A percentile compares a stretch with the other conserved stretches of the same genome.
Evolutionary conservation across 805 yeast species (phyloP).

Genomic region (Lachancea kluyveri): DNA sequence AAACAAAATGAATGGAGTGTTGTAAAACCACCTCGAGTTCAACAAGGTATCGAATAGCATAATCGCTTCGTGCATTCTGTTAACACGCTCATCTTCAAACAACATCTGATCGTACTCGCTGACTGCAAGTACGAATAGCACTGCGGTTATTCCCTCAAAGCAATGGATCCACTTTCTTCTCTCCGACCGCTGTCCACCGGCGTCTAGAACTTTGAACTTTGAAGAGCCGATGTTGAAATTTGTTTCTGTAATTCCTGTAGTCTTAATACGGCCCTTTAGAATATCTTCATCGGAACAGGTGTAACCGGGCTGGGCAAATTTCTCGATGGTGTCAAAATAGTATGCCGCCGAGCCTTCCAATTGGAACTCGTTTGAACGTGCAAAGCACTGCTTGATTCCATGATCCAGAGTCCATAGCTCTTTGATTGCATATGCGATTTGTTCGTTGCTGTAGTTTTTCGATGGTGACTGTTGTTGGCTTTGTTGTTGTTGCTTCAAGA

Average conservation of each 20-base stretch:
- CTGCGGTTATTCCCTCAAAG: conserved; percentile 83
- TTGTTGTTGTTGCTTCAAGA: conserved; percentile 12
- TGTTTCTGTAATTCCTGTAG: conserved; percentile 92
- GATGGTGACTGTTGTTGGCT: conserved; percentile 3
- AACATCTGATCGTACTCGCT: conserved; percentile 89
- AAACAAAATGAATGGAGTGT: conserved; percentile 85
- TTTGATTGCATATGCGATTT: conserved; percentile 65
- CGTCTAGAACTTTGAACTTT: conserved; percentile 77
- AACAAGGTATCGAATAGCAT: conserved; percentile 76
- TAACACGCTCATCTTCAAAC: conserved; percentile 83
- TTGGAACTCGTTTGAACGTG: conserved; percentile 70
- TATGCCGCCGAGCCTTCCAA: conserved; percentile 77
- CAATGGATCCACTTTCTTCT: conserved; percentile 93
- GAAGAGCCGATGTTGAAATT: conserved; percentile 61
- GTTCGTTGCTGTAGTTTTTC: conserved; percentile 31
- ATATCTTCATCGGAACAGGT: conserved; percentile 78
- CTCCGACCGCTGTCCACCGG: conserved; percentile 94
- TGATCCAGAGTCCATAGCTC: conserved; percentile 63
- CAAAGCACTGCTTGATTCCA: conserved; percentile 57
- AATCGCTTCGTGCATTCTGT: conserved; percentile 86
- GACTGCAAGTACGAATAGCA: conserved; percentile 81
- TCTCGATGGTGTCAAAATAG: conserved; percentile 67
- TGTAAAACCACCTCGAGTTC: conserved; percentile 77
- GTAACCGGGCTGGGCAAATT: conserved; percentile 60
- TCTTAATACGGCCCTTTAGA: conserved; percentile 83